phyloP scores from a whole-genome alignment of 192 early-diverging fungal genomes.

The Rhizophagus sp. region DNA sequence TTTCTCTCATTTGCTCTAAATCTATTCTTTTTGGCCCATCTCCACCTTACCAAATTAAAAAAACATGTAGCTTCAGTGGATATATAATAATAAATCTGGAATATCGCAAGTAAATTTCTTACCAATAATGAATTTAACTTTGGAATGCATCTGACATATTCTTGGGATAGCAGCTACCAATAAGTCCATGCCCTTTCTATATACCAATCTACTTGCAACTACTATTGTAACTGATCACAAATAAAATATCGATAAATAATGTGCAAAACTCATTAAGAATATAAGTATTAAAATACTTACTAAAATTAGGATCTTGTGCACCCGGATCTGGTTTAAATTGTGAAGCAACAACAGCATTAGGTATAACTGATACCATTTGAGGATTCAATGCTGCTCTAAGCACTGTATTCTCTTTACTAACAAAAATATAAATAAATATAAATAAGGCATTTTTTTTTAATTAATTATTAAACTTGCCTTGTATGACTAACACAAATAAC shows the following conservation, averaged over 20 bases:
- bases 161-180: slow-evolving; percentile 88
- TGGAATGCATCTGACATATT: slow-evolving; percentile 77
- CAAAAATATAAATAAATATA: slow-evolving; percentile 16
- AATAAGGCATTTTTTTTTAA: too few relatives aligned
- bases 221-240: slow-evolving; percentile 81
- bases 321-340: slow-evolving; percentile 84
- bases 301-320: slow-evolving; percentile 72
- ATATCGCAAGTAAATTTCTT: slow-evolving; percentile 12
- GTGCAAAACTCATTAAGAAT: neutral
- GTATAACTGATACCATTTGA: slow-evolving; percentile 89
- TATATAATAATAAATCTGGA: too few relatives aligned
- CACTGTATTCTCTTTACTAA: slow-evolving; percentile 98
- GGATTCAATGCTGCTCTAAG: slow-evolving; percentile 90
- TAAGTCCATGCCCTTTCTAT: slow-evolving; percentile 94
- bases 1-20: slow-evolving; percentile 96
- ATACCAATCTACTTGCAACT: slow-evolving; percentile 87
- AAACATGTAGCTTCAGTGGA: too few relatives aligned
- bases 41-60: slow-evolving; percentile 55
- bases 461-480: slow-evolving; percentile 51
- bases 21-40: slow-evolving; percentile 97
- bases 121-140: slow-evolving; percentile 93
- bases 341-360: slow-evolving; percentile 95
- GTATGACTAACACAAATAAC: slow-evolving; percentile 99
- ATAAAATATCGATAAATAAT: neutral
- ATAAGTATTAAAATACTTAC: slow-evolving; percentile 40